phyloP scores from a whole-genome alignment of 2,329 filamentous ascomycete genomes.

The Thelonectria olida region DNA sequence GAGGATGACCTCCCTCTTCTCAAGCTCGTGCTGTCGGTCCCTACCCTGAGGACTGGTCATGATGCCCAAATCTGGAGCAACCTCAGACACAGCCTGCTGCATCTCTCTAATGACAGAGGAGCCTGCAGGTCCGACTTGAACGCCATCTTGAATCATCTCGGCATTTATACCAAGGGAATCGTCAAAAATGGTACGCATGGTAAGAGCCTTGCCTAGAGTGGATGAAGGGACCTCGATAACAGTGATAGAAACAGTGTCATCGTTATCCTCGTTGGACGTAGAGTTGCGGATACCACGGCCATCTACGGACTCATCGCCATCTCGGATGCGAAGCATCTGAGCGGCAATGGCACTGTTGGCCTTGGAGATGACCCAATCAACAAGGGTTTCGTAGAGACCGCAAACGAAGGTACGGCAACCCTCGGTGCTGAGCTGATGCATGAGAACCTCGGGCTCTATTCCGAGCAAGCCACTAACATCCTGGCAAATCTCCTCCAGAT shows the following conservation, averaged over 20 bases:
- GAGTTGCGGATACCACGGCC: slow-evolving; percentile 71
- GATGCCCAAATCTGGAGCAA: slow-evolving; percentile 81
- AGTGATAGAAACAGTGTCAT: slow-evolving; percentile 88
- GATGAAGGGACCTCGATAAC: slow-evolving; percentile 86
- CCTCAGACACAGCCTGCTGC: slow-evolving; percentile 80
- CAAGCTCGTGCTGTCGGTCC: slow-evolving; percentile 80
- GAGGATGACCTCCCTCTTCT: slow-evolving; percentile 84
- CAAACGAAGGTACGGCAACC: slow-evolving; percentile 85
- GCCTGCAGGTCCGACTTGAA: slow-evolving; percentile 77
- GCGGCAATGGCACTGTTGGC: slow-evolving; percentile 85
- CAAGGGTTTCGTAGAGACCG: slow-evolving; percentile 90
- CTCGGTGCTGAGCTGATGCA: slow-evolving; percentile 81
- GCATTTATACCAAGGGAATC: slow-evolving; percentile 90
- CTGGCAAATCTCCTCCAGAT: slow-evolving; percentile 85
- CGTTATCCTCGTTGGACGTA: slow-evolving; percentile 74
- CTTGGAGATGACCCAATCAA: slow-evolving; percentile 92
- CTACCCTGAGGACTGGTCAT: slow-evolving; percentile 72
- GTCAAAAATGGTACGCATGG: slow-evolving; percentile 91
- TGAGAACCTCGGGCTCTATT: slow-evolving; percentile 83
- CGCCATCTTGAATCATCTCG: slow-evolving; percentile 96
- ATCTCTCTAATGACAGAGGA: slow-evolving; percentile 88
- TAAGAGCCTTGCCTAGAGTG: slow-evolving; percentile 84
- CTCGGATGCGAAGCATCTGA: slow-evolving; percentile 74
- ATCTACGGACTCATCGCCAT: slow-evolving; percentile 74
- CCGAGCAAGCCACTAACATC: slow-evolving; percentile 89